These are phyloP conservation scores for Coniosporium tulheliwenetii DNA, from an alignment of 2,329 filamentous ascomycete genomes.

Conservation along the genomic window DNA sequence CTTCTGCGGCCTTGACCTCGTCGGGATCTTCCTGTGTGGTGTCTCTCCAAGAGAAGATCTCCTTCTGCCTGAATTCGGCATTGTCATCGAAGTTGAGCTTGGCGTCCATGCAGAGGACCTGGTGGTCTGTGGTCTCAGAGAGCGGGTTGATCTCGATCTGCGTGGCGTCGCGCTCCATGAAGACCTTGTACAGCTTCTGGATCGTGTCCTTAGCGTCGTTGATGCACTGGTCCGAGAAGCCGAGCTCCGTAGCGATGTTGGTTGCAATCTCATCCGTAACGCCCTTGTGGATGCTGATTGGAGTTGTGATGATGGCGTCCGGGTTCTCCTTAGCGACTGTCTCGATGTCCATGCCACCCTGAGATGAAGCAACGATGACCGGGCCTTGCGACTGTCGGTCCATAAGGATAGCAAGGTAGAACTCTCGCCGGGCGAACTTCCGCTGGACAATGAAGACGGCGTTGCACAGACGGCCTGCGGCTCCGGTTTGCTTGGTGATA, in stretches of 20 bases:
- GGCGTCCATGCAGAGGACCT: conserved; percentile 98
- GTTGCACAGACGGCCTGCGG: conserved; percentile 84
- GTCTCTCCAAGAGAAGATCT: conserved; percentile 87
- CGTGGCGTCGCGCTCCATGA: conserved; percentile 94
- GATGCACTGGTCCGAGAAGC: conserved; percentile 95
- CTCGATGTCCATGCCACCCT: conserved; percentile 99
- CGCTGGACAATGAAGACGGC: conserved; percentile 98
- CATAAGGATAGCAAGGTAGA: conserved; percentile 98
- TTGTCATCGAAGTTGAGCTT: conserved; percentile 99
- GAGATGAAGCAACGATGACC: conserved; percentile 93
- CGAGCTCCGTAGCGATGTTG: conserved; percentile 78
- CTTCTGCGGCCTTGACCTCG: conserved; percentile 91
- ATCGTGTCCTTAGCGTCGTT: conserved; percentile 91
- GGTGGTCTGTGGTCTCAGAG: conserved; percentile 93
- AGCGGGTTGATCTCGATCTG: conserved; percentile 99
- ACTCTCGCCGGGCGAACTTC: conserved; percentile 97
- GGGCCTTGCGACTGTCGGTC: conserved; percentile 81
- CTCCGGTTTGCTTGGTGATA: conserved; percentile 98
- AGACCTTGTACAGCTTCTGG: conserved; percentile 98
- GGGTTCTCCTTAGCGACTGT: conserved; percentile 95
- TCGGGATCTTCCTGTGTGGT: conserved; percentile 91
- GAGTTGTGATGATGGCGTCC: conserved; percentile 85
- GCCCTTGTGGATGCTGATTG: conserved; percentile 83
- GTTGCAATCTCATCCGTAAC: conserved; percentile 92
- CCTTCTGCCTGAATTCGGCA: conserved; percentile 94